phyloP scores from a whole-genome alignment of 352 stramenopile species.

The Elongisporangium undulatum region DNA sequence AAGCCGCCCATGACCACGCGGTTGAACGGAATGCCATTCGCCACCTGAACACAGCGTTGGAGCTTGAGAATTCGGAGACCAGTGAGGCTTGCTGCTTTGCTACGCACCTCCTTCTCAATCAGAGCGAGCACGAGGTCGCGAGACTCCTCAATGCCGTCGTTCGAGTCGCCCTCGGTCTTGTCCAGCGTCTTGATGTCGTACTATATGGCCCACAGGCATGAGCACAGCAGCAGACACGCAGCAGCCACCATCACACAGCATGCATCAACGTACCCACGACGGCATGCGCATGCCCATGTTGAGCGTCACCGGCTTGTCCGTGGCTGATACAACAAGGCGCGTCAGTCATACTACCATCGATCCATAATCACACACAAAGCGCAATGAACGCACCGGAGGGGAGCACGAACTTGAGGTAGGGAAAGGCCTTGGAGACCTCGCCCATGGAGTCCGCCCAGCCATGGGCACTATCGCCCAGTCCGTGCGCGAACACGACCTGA shows the following conservation, averaged over 20 bases:
- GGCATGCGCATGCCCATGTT: conserved; percentile 95
- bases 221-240: background rate
- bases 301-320: conserved; percentile 90
- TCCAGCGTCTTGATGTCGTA: conserved; percentile 93
- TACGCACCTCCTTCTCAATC: conserved; percentile 69
- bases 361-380: too few relatives aligned
- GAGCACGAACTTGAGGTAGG: conserved; percentile 76
- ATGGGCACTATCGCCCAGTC: conserved; percentile 90
- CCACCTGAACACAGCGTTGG: conserved; percentile 14
- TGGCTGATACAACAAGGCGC: conserved; percentile 26
- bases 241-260: background rate
- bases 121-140: conserved; percentile 63
- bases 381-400: conserved; percentile 39
- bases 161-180: conserved; percentile 83
- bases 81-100: too few relatives aligned
- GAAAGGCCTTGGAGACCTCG: conserved; percentile 43
- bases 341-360: conserved; percentile 1
- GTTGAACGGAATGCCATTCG: conserved; percentile 68
- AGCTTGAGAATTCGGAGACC: background rate
- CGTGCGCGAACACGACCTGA: conserved; percentile 83
- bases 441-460: conserved; percentile 74
- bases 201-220: conserved; percentile 13
- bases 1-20: conserved; percentile 95
- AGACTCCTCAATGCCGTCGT: conserved; percentile 86
- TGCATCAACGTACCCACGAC: conserved; percentile 70